Evolutionary conservation across 208 protist genomes (phyloP), one percentile per base, ranked within the genome.

Genomic region (Balamuthia mandrillaris): DNA sequence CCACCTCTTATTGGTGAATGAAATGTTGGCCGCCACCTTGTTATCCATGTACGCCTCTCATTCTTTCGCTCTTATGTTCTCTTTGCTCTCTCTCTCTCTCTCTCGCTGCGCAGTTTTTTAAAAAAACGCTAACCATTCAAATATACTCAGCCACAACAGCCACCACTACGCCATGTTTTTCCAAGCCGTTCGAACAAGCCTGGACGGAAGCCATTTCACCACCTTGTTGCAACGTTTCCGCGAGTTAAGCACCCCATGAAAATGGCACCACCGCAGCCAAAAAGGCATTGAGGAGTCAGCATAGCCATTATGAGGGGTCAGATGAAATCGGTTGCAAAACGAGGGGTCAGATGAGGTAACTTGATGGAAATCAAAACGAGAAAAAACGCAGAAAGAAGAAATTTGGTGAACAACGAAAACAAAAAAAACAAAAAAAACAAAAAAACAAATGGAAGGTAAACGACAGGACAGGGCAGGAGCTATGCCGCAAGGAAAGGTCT

Each of bases 141-240:
- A n/a, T n/a, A n/a, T n/a, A n/a, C n/a, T n/a, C 49, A 74, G 65
- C 12, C 65, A 74, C 37, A 74, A 74, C 65, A 74, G 41, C 21
- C 65, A 74, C n/a, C 65, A 74, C 16, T 74, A 74, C 65, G 51
- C 41, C 39, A 35, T 74, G 33, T 74, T 74, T 27, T 74, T 74
- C 65, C 41, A 44, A 42, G 33, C 65, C 65, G 51, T 74, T n/a
- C 35, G 65, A 9, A 27, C 65, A 18, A 18, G n/a, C 49, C 49
- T 56, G 18, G 49, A 56, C 18, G 49, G 18, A 56, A n/a, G 49
- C 49, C 18, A 18, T 18, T 56, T 56, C 49, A 56, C n/a, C 49
- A 56, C n/a, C 49, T 24, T 56, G 18, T 24, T n/a, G 18, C 49
- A 24, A 18, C n/a, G 49, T n/a, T 56, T 56, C n/a, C 18, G 18